phyloP scores from a whole-genome alignment of 352 stramenopile genomes.

The Peronospora farinosa region DNA sequence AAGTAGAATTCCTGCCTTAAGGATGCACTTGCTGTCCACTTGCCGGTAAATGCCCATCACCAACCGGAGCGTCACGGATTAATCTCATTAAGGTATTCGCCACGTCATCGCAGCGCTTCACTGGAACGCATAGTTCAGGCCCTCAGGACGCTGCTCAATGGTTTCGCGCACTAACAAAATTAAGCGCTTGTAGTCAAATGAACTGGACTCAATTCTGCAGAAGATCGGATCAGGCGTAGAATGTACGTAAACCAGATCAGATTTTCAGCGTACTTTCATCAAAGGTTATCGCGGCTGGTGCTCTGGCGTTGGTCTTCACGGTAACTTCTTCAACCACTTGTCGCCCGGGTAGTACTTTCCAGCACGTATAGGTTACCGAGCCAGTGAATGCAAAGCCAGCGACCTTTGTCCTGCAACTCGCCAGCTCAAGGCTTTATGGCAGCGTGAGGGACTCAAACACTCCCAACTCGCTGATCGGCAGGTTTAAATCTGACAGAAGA shows the following conservation, averaged over 20 bases:
- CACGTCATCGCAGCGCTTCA: constrained; percentile 65
- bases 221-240: constrained; percentile 65
- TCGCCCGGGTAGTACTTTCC: constrained; percentile 43
- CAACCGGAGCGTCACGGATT: constrained; percentile 11
- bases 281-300: constrained; percentile 28
- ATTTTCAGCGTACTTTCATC: constrained; percentile 37
- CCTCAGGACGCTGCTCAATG: constrained; percentile 67
- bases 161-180: constrained; percentile 72
- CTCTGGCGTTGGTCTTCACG: not conserved
- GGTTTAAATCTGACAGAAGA: constrained; percentile 4
- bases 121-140: constrained; percentile 68
- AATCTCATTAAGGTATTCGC: constrained; percentile 39
- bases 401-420: constrained; percentile 45
- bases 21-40: constrained; percentile 3
- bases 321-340: constrained; percentile 5
- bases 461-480: constrained; percentile 10
- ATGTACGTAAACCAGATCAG: constrained; percentile 79
- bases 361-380: constrained; percentile 48
- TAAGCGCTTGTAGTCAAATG: constrained; percentile 65
- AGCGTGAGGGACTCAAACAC: constrained; percentile 43
- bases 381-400: constrained; percentile 49
- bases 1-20: constrained; percentile 34
- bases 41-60: not conserved
- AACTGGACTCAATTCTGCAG: constrained; percentile 71
- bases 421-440: constrained; percentile 48